Percentiles rank a stretch among this genome's conserved stretches.
phyloP scores from a whole-genome alignment of 371 early-diverging fungal species.

The Rhizopus delemar region DNA sequence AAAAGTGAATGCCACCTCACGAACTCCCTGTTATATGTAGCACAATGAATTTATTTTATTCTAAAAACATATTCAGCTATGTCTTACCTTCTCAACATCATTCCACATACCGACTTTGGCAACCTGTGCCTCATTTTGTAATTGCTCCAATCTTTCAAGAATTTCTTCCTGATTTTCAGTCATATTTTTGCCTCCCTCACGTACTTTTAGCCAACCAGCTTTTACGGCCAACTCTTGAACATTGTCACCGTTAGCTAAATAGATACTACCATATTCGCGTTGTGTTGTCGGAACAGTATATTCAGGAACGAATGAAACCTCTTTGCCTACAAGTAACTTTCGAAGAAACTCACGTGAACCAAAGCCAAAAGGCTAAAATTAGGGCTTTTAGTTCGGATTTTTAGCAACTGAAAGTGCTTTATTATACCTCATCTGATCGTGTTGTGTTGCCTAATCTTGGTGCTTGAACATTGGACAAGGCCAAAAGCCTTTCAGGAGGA shows the following conservation, averaged over 20 bases:
- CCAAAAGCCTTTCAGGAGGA: constrained; percentile 82
- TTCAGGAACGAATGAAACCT: constrained; percentile 82
- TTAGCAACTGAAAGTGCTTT: background rate
- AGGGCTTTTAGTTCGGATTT: background rate
- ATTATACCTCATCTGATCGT: constrained; percentile 75
- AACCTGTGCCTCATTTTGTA: constrained; percentile 75
- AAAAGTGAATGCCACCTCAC: constrained; percentile 57
- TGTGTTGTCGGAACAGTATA: constrained; percentile 65
- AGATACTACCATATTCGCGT: constrained; percentile 74
- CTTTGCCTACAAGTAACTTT: constrained; percentile 84
- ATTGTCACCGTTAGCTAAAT: constrained; percentile 66
- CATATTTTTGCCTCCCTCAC: constrained; percentile 52
- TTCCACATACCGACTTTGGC: constrained; percentile 79
- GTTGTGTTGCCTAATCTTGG: constrained; percentile 86
- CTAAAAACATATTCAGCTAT: too few relatives aligned
- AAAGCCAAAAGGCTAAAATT: constrained; percentile 76
- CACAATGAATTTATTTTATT: background rate
- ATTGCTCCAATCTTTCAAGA: constrained; percentile 59
- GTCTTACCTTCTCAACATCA: constrained; percentile 51
- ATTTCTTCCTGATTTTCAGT: constrained; percentile 53
- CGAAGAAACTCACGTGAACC: constrained; percentile 89
- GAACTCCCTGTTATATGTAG: constrained; percentile 43
- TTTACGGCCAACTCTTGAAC: constrained; percentile 73
- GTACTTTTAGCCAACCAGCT: constrained; percentile 86
- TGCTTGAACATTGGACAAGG: constrained; percentile 81